A percentile compares a stretch with the other conserved stretches of the same genome.
Evolutionary conservation across 352 stramenopile species (phyloP).

Genomic region (Phytophthora pluvialis): DNA sequence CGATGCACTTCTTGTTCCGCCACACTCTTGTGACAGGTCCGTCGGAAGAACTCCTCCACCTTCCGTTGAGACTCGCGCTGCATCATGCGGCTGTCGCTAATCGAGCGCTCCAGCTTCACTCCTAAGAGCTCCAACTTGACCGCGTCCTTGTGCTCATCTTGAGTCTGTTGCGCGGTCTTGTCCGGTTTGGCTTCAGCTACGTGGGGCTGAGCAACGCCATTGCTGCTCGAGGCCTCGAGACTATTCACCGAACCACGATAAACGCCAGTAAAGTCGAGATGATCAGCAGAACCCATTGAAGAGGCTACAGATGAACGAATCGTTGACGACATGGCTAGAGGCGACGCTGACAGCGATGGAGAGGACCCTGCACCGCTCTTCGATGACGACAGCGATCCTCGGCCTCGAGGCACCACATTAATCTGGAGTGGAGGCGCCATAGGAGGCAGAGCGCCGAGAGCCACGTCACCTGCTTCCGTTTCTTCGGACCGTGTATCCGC

Average conservation of each 20-base stretch:
- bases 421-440: constrained; percentile 36
- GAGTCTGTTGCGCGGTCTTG: background rate
- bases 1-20: constrained; percentile 29
- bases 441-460: constrained; percentile 20
- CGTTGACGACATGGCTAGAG: constrained; percentile 23
- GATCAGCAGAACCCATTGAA: constrained; percentile 37
- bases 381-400: constrained; percentile 20
- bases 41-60: constrained; percentile 57
- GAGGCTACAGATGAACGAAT: constrained; percentile 34
- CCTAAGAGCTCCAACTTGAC: constrained; percentile 6
- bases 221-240: constrained; percentile 19
- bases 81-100: constrained; percentile 42
- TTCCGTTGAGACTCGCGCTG: constrained; percentile 49
- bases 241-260: constrained; percentile 49
- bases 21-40: constrained; percentile 37
- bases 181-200: background rate
- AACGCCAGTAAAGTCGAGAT: constrained; percentile 60
- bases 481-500: constrained; percentile 38
- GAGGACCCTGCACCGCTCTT: constrained; percentile 13
- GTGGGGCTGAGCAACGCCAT: background rate
- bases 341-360: constrained; percentile 18
- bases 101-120: constrained; percentile 33
- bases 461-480: constrained; percentile 36
- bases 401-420: constrained; percentile 16
- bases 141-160: background rate